These are phyloP conservation scores for Aureobasidium musti DNA, from an alignment of 2,329 filamentous ascomycete genomes.

Conservation along the genomic window DNA sequence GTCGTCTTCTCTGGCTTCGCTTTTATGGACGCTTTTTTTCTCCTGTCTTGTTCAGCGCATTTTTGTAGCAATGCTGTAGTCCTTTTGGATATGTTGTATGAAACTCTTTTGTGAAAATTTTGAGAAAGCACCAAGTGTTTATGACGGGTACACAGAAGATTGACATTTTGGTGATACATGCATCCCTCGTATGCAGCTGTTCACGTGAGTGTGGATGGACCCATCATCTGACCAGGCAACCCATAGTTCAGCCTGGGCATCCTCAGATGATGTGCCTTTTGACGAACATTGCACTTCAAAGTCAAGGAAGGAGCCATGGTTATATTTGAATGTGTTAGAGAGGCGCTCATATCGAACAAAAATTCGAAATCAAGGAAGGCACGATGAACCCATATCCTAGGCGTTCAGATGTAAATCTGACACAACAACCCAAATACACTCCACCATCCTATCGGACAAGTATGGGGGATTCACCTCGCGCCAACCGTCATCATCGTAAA, in stretches of 20 bases:
- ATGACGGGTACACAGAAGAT: too few relatives aligned
- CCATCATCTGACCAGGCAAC: conserved; percentile 23
- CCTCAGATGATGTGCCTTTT: neutral
- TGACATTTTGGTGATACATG: neutral
- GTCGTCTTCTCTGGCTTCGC: neutral
- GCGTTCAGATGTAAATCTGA: conserved; percentile 20
- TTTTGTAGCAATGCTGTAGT: conserved; percentile 6
- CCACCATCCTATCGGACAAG: neutral
- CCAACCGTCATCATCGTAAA: conserved; percentile 19
- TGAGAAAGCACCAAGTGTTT: too few relatives aligned
- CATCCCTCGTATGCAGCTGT: conserved; percentile 15
- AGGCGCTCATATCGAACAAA: neutral
- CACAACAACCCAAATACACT: conserved; percentile 10
- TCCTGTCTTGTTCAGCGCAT: neutral
- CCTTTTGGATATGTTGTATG: conserved; percentile 6
- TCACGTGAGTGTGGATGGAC: conserved; percentile 15
- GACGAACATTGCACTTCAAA: neutral
- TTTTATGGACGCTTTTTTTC: neutral
- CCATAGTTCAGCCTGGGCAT: conserved; percentile 18
- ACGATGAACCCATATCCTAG: conserved; percentile 20
- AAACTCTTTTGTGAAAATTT: neutral
- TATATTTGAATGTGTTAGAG: neutral
- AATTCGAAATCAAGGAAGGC: conserved; percentile 1
- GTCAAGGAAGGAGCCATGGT: neutral
- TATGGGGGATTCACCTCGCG: conserved; percentile 22